These are phyloP conservation scores for Sesbania bispinosa DNA, from an alignment of 306 rosid genomes.

Conservation along the genomic window DNA sequence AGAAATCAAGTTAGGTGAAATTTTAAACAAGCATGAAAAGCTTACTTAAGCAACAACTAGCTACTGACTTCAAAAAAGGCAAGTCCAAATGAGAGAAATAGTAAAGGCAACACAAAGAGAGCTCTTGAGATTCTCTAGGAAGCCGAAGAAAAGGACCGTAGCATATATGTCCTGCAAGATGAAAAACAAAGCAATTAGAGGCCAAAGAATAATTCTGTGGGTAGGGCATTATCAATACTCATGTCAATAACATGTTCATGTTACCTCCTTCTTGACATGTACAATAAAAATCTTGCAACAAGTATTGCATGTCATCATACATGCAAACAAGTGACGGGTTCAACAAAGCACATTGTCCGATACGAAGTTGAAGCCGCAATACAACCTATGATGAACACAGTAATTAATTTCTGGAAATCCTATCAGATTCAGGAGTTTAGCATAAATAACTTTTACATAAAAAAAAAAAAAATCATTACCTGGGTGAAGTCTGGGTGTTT, in stretches of 20 bases:
- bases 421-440: constrained; percentile 1
- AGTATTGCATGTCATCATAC: constrained; percentile 55
- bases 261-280: constrained; percentile 55
- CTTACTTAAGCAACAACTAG: constrained; percentile 80
- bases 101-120: constrained; percentile 65
- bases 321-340: constrained; percentile 51
- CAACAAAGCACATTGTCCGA: constrained; percentile 60
- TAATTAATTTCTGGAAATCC: constrained; percentile 3
- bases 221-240: neutral
- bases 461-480: constrained; percentile 43
- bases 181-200: constrained; percentile 22
- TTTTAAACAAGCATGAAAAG: constrained; percentile 10
- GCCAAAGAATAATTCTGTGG: neutral
- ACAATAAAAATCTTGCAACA: constrained; percentile 54
- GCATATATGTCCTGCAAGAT: constrained; percentile 50
- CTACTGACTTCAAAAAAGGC: constrained; percentile 55
- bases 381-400: constrained; percentile 54
- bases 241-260: constrained; percentile 3
- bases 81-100: constrained; percentile 67
- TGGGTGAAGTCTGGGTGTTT: constrained; percentile 50
- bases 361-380: constrained; percentile 52
- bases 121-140: constrained; percentile 73
- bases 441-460: constrained; percentile 10
- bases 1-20: constrained; percentile 6
- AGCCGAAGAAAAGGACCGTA: constrained; percentile 79